A percentile compares a stretch with the other conserved stretches of the same genome.
Conservation (phyloP, 2,329 filamentous ascomycete species). For the Phymatotrichopsis omnivora region DNA sequence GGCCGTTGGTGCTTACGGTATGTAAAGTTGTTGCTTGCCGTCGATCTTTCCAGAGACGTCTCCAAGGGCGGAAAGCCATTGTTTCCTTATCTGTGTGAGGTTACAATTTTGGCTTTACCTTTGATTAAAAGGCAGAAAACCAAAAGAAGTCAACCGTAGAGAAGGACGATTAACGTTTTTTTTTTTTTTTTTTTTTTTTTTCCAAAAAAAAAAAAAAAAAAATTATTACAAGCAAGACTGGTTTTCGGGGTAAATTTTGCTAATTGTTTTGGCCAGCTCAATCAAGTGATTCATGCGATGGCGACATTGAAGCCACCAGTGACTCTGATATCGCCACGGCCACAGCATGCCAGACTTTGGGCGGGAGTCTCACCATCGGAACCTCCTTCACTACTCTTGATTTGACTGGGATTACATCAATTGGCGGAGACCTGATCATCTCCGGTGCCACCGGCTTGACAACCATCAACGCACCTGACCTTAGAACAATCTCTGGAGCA, state of each 20-base stretch:
- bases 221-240: neutral
- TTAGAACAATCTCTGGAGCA: constrained; percentile 56
- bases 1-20: constrained; percentile 20
- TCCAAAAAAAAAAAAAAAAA: neutral
- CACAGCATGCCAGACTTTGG: constrained; percentile 53
- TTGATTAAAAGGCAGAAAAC: no score
- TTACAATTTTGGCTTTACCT: neutral
- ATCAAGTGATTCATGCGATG: constrained; percentile 4
- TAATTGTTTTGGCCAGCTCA: constrained; percentile 12
- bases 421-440: constrained; percentile 49
- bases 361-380: constrained; percentile 58
- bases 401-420: constrained; percentile 49
- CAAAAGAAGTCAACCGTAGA: no score
- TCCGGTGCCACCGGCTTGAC: constrained; percentile 49
- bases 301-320: constrained; percentile 20
- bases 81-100: neutral
- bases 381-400: constrained; percentile 48
- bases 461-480: constrained; percentile 45
- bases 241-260: neutral
- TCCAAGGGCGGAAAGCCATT: constrained; percentile 5
- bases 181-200: neutral
- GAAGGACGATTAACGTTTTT: neutral
- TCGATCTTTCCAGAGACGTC: neutral
- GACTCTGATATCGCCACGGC: constrained; percentile 22
- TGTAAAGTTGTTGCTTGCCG: neutral